Percentiles rank a stretch among this genome's conserved stretches.
Conservation (phyloP, 2,329 filamentous ascomycete genomes). For the Fusarium udum region DNA sequence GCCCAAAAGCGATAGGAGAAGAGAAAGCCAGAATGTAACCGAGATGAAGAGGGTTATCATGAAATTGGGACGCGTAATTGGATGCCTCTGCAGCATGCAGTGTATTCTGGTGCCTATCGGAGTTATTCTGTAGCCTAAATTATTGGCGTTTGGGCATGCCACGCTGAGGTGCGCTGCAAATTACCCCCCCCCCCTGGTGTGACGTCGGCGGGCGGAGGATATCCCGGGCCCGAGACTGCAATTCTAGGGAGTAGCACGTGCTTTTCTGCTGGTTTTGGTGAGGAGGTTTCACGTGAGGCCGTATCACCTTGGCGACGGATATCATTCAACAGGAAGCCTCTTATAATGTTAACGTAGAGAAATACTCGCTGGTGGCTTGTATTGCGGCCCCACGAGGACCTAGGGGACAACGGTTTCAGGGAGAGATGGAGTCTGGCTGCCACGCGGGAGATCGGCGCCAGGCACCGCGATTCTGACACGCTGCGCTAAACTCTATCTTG, state of each 20-base stretch:
- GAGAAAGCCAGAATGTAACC: not conserved
- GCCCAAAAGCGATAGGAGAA: not conserved
- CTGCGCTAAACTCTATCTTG: not conserved
- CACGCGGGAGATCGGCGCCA: not conserved
- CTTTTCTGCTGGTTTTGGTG: not conserved
- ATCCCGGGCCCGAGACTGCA: not conserved
- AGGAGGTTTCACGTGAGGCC: not conserved
- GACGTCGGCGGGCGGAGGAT: not conserved
- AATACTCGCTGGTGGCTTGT: not conserved
- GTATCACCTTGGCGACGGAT: not conserved
- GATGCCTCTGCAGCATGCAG: not conserved
- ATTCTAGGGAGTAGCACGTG: not conserved
- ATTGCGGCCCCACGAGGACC: too few relatives aligned
- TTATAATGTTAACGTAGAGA: too few relatives aligned
- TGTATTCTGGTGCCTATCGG: constrained; percentile 4
- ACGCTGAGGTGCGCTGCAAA: not conserved
- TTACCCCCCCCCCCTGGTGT: not conserved
- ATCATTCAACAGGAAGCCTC: too few relatives aligned
- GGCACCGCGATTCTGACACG: not conserved
- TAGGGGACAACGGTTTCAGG: not conserved
- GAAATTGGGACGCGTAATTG: constrained; percentile 15
- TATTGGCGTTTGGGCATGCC: constrained; percentile 27
- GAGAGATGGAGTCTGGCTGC: too few relatives aligned
- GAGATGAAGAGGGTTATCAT: not conserved
- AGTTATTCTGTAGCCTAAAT: constrained; percentile 10